Evolutionary conservation across 2,329 filamentous ascomycete species (phyloP), one percentile per base, ranked within the genome.

Genomic region (Juglanconis oblonga): DNA sequence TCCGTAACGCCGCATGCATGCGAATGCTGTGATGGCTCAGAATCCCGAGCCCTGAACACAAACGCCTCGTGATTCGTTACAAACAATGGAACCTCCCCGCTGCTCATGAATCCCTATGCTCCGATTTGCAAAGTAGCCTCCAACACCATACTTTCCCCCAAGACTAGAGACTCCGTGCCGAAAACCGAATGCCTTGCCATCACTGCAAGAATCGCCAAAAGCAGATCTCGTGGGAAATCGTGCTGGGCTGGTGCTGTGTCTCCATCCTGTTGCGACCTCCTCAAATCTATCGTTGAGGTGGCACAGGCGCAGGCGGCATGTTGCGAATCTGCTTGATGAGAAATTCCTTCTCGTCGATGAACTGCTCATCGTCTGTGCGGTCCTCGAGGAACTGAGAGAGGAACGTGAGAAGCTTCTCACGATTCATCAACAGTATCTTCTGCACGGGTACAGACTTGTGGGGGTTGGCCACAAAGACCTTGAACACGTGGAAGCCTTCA

Each of bases 401-500:
- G 74, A 99, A 99, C 63, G 86, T 88, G 54, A 99, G 79, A 17
- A 99, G 82, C 69, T 94, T 91, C 65, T 97, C 93, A 61, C 93
- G 87, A 73, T 99, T 99, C 85, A 97, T 97, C 67, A 98, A 88
- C 65, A 99, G 79, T 70, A 99, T 97, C 72, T 94, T 91, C 73
- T 97, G 92, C 52, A 99, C 95, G 38, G 93, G 91, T 62, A 94
- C 82, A n/a, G 92, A 96, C 78, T 99, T 99, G 79, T 98, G 93
- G 7, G 95, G 95, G 73, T 99, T 99, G 62, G 95, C 95, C 57
- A 98, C 95, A 75, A 99, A 99, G 64, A 99, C 94, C 81, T 99
- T 99, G 83, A 99, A 99, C 47, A 99, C 94, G 73, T 99, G 95
- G 74, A 99, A 99, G 7, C 93, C 95, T 74, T 99, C 95, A 73